Evolutionary conservation across 805 yeast species (phyloP), one percentile per base, ranked within the genome.

Genomic region (Saturnispora quitensis): DNA sequence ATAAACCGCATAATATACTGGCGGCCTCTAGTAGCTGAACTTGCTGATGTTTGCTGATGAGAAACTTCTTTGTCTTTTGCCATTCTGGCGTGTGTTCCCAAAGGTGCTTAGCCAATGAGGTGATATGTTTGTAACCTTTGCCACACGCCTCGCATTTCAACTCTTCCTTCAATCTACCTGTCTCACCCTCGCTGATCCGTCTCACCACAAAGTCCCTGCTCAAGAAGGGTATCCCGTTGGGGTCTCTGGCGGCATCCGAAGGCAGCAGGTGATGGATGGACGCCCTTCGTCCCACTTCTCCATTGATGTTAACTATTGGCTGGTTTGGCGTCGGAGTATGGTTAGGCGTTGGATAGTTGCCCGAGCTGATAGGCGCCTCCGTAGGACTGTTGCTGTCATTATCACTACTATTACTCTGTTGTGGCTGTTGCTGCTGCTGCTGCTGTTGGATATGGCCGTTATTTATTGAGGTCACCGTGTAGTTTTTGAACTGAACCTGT

Each of bases 61-160:
- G 71, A 50, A 88, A 71, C 64, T 85, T 86, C 58, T 86, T 84
- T 3, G 96, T 89, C 64, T 84, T 83, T 60, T 81, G 86, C 96
- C 96, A 88, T 63, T 89, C 96, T 0, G 96, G 95, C 0, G 96
- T 88, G 65, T 88, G 96, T 63, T 88, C 96, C 96, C 96, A 88
- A 40, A 88, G 68, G 68, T 87, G 95, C 66, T 87, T 87, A 2
- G 95, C 93, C 54, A 87, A 73, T n/a, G 90, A 83, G 1, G 89
- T 82, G 5, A 88, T 84, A 68, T 88, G 96, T 64, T 87, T 89
- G 65, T 88, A 88, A 22, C 93, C 95, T 66, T 88, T 88, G 3
- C 96, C 96, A 61, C 96, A 88, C 4, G 93, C 88, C 66, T 89
- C 95, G 70, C 96, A 88, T 61, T 82, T 82, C 56, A 88, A 74